Evolutionary conservation across 257 asterid species (phyloP).

Genomic region (Datura wrightii): DNA sequence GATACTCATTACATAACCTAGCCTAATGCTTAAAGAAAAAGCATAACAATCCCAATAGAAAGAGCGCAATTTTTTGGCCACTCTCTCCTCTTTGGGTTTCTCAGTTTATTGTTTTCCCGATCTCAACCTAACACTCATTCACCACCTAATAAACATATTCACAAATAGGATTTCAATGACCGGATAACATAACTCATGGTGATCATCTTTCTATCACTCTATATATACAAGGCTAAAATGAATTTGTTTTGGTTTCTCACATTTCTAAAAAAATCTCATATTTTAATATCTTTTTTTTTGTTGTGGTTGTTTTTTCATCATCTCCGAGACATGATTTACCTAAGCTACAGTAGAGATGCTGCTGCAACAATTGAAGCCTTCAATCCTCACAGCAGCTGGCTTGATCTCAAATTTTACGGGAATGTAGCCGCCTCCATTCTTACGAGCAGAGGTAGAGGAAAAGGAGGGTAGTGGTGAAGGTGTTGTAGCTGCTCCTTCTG

Average conservation of each 20-base stretch:
- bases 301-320: too few relatives aligned
- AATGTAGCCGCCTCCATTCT: too few relatives aligned
- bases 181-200: constrained; percentile 26
- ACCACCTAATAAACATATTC: constrained; percentile 39
- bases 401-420: too few relatives aligned
- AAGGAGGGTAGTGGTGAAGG: constrained; percentile 41
- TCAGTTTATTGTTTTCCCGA: constrained; percentile 36
- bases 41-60: constrained; percentile 17
- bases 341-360: too few relatives aligned
- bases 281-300: constrained; percentile 11
- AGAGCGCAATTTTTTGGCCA: constrained; percentile 28
- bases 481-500: constrained; percentile 23
- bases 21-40: not conserved
- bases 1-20: not conserved
- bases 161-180: constrained; percentile 16
- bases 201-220: constrained; percentile 18
- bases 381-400: too few relatives aligned
- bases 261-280: constrained; percentile 35
- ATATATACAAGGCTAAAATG: constrained; percentile 43
- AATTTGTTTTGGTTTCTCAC: constrained; percentile 14
- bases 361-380: too few relatives aligned
- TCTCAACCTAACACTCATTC: constrained; percentile 27
- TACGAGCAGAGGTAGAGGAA: too few relatives aligned
- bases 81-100: constrained; percentile 28
- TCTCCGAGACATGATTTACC: too few relatives aligned